phyloP scores from a whole-genome alignment of 108 stramenopile genomes.

The Epithemia pelagica region DNA sequence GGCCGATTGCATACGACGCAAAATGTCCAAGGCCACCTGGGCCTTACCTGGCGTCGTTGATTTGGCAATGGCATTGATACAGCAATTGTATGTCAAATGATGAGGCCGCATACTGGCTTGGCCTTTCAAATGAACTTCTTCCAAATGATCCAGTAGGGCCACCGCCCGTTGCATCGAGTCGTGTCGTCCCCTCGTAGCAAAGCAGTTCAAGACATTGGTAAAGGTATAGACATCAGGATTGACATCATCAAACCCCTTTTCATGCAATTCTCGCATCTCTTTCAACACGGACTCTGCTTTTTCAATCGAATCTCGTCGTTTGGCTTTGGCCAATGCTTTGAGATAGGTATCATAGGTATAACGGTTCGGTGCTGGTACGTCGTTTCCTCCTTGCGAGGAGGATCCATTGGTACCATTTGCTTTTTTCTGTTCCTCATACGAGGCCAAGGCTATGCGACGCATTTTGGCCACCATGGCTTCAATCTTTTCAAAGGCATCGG shows the following conservation, averaged over 20 bases:
- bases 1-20: conserved; percentile 20
- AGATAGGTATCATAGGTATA: conserved; percentile 22
- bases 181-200: conserved; percentile 19
- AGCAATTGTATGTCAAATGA: conserved; percentile 8
- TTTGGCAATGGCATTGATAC: conserved; percentile 28
- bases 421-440: conserved; percentile 15
- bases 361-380: conserved; percentile 15
- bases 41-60: conserved; percentile 35
- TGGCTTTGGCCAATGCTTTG: conserved; percentile 16
- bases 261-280: conserved; percentile 19
- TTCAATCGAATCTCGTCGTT: conserved; percentile 9
- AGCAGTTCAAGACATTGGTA: conserved; percentile 25
- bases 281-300: conserved; percentile 16
- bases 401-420: conserved; percentile 14
- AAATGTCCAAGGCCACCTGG: conserved; percentile 20
- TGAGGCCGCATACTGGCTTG: conserved; percentile 18
- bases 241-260: conserved; percentile 8
- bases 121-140: conserved; percentile 13
- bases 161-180: conserved; percentile 22
- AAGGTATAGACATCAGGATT: conserved; percentile 26
- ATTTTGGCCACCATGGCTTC: conserved; percentile 16
- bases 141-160: conserved; percentile 21
- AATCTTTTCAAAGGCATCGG: neutral
- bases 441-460: conserved; percentile 4
- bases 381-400: conserved; percentile 13